These are phyloP conservation scores for Hypholoma sublateritium DNA, from an alignment of 768 basidiomycete genomes.

Conservation along the genomic window DNA sequence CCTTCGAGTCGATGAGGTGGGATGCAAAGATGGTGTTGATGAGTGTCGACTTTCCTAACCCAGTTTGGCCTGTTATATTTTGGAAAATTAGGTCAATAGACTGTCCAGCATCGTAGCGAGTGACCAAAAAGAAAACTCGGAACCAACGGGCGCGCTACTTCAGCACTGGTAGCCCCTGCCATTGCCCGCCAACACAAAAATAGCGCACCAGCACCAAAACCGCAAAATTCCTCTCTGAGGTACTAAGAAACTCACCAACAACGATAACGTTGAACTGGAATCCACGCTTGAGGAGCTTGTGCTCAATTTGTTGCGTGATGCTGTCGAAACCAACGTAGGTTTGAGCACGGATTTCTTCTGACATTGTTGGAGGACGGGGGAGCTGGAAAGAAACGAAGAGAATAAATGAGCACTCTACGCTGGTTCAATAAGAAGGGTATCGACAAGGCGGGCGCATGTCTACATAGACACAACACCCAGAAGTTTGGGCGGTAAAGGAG, in stretches of 20 bases:
- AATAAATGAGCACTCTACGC: not conserved
- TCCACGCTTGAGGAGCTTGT: constrained; percentile 97
- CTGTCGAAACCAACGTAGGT: constrained; percentile 98
- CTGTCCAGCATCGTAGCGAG: not conserved
- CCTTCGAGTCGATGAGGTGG: constrained; percentile 97
- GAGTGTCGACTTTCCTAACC: constrained; percentile 96
- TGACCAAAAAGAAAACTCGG: not conserved
- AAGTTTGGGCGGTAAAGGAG: too few relatives aligned
- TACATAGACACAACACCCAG: too few relatives aligned
- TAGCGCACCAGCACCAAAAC: not conserved
- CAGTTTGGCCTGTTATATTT: constrained; percentile 80
- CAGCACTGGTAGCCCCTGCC: too few relatives aligned
- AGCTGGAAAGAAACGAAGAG: not conserved
- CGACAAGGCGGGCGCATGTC: too few relatives aligned
- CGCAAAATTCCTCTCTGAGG: not conserved
- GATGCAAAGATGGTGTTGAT: constrained; percentile 99
- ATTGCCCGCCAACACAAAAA: not conserved
- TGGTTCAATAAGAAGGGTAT: too few relatives aligned
- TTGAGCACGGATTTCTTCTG: constrained; percentile 82
- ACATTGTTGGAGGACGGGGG: constrained; percentile 10
- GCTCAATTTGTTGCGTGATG: constrained; percentile 96
- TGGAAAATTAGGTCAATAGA: not conserved
- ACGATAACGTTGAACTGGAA: constrained; percentile 99
- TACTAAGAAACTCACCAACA: constrained; percentile 64
- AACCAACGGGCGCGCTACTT: too few relatives aligned